A percentile compares a stretch with the other conserved stretches of the same genome.
phyloP scores from a whole-genome alignment of 805 yeast genomes.

The Candida nitratophila region DNA sequence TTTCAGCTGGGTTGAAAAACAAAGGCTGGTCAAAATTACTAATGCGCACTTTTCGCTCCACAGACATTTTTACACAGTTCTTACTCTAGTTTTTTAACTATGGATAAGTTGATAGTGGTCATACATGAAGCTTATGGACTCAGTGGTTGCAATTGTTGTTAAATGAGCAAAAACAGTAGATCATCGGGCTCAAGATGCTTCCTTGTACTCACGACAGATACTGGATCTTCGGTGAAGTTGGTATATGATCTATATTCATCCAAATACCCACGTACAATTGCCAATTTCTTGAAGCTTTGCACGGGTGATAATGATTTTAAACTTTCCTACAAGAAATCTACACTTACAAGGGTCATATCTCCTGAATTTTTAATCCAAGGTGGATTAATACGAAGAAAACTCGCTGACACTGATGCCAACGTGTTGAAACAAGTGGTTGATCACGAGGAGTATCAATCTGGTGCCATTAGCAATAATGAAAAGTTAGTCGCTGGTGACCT shows the following conservation, averaged over 20 bases:
- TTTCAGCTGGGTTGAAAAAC: background rate
- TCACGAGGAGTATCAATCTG: conserved; percentile 2
- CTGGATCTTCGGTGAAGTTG: conserved; percentile 3
- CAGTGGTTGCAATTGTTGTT: too few species aligned
- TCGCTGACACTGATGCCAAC: background rate
- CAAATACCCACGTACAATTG: conserved; percentile 9
- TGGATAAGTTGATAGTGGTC: background rate
- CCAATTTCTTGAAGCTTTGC: conserved; percentile 10
- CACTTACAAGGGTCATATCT: conserved; percentile 18
- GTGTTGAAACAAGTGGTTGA: conserved; percentile 4
- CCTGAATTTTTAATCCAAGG: conserved; percentile 25
- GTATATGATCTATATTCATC: conserved; percentile 7
- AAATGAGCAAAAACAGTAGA: background rate
- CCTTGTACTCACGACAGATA: conserved; percentile 2
- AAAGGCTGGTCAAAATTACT: too few species aligned
- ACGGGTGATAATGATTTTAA: conserved; percentile 5
- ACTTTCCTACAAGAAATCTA: conserved; percentile 11
- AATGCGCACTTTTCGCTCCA: background rate
- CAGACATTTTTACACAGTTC: too few species aligned
- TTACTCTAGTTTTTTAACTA: too few species aligned
- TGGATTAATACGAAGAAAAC: conserved; percentile 6
- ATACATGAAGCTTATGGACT: too few species aligned
- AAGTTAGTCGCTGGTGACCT: conserved; percentile 7
- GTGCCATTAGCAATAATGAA: background rate
- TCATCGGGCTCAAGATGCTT: background rate